Evolutionary conservation across 2,329 filamentous ascomycete species (phyloP).

Genomic region (Ophiosphaerella herpotricha): DNA sequence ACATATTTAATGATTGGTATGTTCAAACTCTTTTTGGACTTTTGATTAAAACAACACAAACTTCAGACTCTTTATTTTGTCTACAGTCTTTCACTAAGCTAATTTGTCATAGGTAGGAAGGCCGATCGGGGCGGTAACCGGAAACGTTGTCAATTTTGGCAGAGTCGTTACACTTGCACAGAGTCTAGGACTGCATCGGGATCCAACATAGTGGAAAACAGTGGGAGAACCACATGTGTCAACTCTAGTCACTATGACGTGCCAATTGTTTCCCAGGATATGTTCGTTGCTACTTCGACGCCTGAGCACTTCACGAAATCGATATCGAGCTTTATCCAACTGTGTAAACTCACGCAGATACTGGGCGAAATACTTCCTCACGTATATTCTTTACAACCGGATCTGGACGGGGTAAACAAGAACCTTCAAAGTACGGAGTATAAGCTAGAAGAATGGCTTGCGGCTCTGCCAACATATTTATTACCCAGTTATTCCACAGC

Average conservation of each 20-base stretch:
- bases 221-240: slow-evolving; percentile 8
- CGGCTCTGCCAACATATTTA: slow-evolving; percentile 12
- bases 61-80: too few species aligned
- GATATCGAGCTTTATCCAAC: slow-evolving; percentile 13
- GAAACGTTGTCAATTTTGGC: slow-evolving; percentile 25
- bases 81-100: too few species aligned
- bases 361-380: slow-evolving; percentile 19
- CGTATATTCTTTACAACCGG: slow-evolving; percentile 17
- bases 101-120: slow-evolving; percentile 8
- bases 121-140: slow-evolving; percentile 20
- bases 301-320: neutral
- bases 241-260: slow-evolving; percentile 20
- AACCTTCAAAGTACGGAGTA: slow-evolving; percentile 15
- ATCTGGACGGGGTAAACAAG: slow-evolving; percentile 6
- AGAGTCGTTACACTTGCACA: slow-evolving; percentile 26
- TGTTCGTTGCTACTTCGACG: neutral
- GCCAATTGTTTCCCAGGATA: slow-evolving; percentile 6
- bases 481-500: neutral
- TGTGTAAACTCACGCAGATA: slow-evolving; percentile 24
- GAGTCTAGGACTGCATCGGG: slow-evolving; percentile 21
- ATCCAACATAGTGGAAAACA: slow-evolving; percentile 17
- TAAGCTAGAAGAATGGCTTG: slow-evolving; percentile 17
- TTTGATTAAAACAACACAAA: too few species aligned
- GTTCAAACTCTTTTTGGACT: too few species aligned
- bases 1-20: too few species aligned